These are phyloP conservation scores for Adansonia gregorii DNA, from an alignment of 441 rosid genomes.

Conservation along the genomic window DNA sequence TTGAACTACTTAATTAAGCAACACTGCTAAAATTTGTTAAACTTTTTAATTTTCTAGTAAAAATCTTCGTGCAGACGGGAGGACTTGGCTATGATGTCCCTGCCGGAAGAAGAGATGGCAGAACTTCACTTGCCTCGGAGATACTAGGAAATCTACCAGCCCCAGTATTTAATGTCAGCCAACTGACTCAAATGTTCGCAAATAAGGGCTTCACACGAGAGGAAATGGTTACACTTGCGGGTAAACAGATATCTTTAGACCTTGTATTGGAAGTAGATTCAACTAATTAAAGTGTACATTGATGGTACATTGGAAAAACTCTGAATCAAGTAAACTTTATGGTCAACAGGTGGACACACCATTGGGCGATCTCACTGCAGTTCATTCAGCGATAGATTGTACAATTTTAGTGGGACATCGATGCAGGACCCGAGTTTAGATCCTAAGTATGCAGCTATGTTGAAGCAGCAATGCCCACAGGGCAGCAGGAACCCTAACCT, in stretches of 20 bases:
- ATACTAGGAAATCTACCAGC: slow-evolving; percentile 39
- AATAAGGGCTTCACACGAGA: slow-evolving; percentile 50
- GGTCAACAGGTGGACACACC: slow-evolving; percentile 52
- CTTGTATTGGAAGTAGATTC: not conserved
- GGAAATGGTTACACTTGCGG: slow-evolving; percentile 60
- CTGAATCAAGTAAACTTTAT: not conserved
- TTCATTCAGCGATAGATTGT: slow-evolving; percentile 48
- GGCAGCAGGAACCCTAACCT: slow-evolving; percentile 31
- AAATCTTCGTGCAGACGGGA: slow-evolving; percentile 38
- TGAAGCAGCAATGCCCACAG: slow-evolving; percentile 51
- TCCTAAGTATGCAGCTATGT: slow-evolving; percentile 37
- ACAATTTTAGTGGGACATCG: slow-evolving; percentile 42
- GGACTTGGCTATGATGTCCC: slow-evolving; percentile 53
- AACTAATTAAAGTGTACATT: not conserved
- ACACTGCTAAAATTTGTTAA: not conserved
- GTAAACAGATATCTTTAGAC: slow-evolving; percentile 22
- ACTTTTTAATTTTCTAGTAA: not conserved
- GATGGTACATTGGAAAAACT: not conserved
- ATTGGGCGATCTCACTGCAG: slow-evolving; percentile 56
- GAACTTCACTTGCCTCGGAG: slow-evolving; percentile 43
- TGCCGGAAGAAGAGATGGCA: slow-evolving; percentile 60
- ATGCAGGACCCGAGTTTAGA: slow-evolving; percentile 53
- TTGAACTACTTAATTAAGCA: not conserved
- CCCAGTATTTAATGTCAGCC: slow-evolving; percentile 41
- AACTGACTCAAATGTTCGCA: slow-evolving; percentile 44